Evolutionary conservation across 2,329 filamentous ascomycete species (phyloP), one percentile per base, ranked within the genome.

Genomic region (Leptodontidium sp.): DNA sequence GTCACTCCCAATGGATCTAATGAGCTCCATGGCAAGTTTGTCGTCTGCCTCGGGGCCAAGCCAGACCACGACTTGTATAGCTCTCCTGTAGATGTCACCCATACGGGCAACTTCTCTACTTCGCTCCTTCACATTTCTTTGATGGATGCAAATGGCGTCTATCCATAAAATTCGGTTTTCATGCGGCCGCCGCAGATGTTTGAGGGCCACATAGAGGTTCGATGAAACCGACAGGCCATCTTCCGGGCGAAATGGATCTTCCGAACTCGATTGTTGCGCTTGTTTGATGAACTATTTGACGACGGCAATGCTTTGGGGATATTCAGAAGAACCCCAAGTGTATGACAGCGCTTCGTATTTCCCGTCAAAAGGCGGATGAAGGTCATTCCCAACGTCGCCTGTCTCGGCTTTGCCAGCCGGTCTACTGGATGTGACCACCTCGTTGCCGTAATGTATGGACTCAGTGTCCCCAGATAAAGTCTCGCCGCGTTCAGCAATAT

Each of bases 111-210:
- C 57, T 52, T 66, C 53, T 5, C 11, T 14, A 26, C 11, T 50
- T 17, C 57, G 32, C 15, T 66, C 64, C n/a, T 12, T n/a, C 11
- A 53, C 21, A 61, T 66, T 21, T 4, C 47, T 24, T 53, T 66
- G 64, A n/a, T 66, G 32, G n/a, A 66, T 66, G 15, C 64, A 65
- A 38, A 65, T 38, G 49, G 53, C 38, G 24, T 65, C 64, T 49
- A 59, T 38, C 64, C 55, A 66, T 4, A 66, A 14, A 8, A 35
- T n/a, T 29, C 64, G 40, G 50, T 21, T 17, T n/a, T 26, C 21
- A 17, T 29, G 8, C 43, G 24, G 7, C 24, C 35, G 14, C 32
- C 64, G 43, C 15, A 66, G 45, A 24, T 59, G 40, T n/a, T 49
- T 43, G n/a, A 66, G 55, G 7, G 64, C 64, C 11, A 24, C 29